Evolutionary conservation across 2,329 filamentous ascomycete genomes (phyloP), one percentile per base, ranked within the genome.

Genomic region (Xenosphaeropsis pyriputrescens): DNA sequence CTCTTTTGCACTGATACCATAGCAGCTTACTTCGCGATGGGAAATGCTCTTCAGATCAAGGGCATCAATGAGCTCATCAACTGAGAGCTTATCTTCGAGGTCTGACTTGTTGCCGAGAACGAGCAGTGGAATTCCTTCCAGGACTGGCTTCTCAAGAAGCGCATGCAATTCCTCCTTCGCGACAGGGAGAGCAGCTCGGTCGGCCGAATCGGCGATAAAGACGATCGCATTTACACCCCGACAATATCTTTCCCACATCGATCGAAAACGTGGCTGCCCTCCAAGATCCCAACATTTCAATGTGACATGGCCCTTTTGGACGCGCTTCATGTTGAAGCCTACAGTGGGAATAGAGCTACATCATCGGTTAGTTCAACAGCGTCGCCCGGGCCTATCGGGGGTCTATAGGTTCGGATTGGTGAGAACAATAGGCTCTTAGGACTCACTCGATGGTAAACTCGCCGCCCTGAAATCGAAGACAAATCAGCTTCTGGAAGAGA

Each of bases 231-330:
- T 94, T 49, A 96, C 91, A 37, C 86, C 91, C 46, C 88, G 85
- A 63, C 91, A 96, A 61, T 98, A 98, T 55, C 91, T 73, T 68
- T 98, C 91, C 91, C 91, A 98, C 91, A 98, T 98, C 50, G 85
- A 84, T 54, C 91, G 83, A 65, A 96, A 98, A 47, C 89, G 76
- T 50, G 91, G 89, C 63, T 98, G 91, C 38, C 91, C 91, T 50
- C 91, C 91, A 46, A 98, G 76, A 65, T 98, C 91, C 91, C 91
- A 98, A 63, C 91, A 98, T 64, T 96, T 96, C 54, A 98, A 70
- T 51, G 91, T 93, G 58, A 98, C 91, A 73, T 96, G 89, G 50
- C 91, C 91, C 56, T 91, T 89, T 64, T 95, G 88, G 51, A 98
- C 86, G 49, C 83, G 80, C 70, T 96, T 96, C 78, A 95, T 94